Evolutionary conservation across 2,329 filamentous ascomycete genomes (phyloP), one percentile per base, ranked within the genome.

Genomic region (Penicillium sp.): DNA sequence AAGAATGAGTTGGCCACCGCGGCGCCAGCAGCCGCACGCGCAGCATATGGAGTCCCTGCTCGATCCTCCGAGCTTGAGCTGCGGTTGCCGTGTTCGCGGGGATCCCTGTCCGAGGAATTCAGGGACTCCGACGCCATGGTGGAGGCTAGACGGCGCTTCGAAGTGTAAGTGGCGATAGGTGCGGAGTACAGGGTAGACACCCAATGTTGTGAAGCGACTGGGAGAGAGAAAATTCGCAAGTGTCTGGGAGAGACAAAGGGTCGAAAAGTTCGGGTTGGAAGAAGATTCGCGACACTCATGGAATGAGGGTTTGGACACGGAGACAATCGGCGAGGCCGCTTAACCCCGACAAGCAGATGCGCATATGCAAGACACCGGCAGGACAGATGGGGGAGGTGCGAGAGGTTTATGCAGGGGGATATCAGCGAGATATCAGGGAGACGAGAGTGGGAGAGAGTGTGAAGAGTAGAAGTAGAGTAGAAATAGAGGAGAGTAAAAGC

Each of bases 1-100:
- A 99, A 97, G 73, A 75, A 66, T 24, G 69, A 65, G 47, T 66
- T 65, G 11, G 74, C 65, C 1, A 66, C 66, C 14, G 67, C 65
- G 19, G 59, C 70, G 34, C 62, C 63, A 42, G 63, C 58, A 46
- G 60, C 68, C 50, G 65, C 70, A 50, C 70, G 64, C 26, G 64
- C 63, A n/a, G 71, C 67, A 59, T 72, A 65, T n/a, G 71, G 68
- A 18, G 60, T 64, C 10, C 56, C 56, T 26, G 66, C 56, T 42
- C 54, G 60, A 16, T 42, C 31, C 13, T 64, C 55, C 28, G 59
- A 45, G 45, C 51, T 47, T 8, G 68, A 53, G n/a, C 21, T 52
- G n/a, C 60, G 62, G 18, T 58, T 58, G 16, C 19, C 49, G 33
- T 61, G 65, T 23, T 59, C 56, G n/a, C 55, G 65, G 13, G 64